Conservation (phyloP, 495 filamentous ascomycete genomes). For the Aspergillus funiculosus region DNA sequence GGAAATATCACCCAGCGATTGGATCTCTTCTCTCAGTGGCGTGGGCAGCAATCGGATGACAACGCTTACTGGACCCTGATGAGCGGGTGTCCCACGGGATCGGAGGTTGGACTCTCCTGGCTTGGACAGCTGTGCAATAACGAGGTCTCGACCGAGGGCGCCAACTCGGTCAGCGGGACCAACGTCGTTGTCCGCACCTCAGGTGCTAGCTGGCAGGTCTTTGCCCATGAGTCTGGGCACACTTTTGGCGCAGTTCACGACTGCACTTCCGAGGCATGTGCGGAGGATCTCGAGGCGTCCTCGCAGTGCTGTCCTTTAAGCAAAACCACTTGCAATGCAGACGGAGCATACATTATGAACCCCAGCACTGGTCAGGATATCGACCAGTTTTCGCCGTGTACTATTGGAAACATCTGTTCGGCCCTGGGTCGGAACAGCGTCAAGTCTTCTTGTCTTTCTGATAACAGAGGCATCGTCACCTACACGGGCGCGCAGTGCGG, state of each 20-base stretch:
- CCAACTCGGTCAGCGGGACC: slow-evolving; percentile 70
- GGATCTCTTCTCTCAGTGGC: slow-evolving; percentile 84
- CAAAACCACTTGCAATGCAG: slow-evolving; percentile 64
- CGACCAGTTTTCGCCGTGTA: slow-evolving; percentile 76
- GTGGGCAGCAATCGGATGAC: slow-evolving; percentile 62
- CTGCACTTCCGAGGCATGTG: slow-evolving; percentile 66
- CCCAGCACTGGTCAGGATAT: slow-evolving; percentile 71
- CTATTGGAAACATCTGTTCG: slow-evolving; percentile 92
- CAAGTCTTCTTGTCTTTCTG: slow-evolving; percentile 66
- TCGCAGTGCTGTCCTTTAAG: slow-evolving; percentile 87
- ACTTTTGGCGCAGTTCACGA: slow-evolving; percentile 97
- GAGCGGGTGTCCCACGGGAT: slow-evolving; percentile 74
- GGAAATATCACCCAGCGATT: slow-evolving; percentile 70
- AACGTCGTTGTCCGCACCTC: slow-evolving; percentile 84
- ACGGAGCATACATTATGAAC: slow-evolving; percentile 86
- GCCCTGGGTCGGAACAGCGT: slow-evolving; percentile 76
- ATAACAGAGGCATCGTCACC: slow-evolving; percentile 80
- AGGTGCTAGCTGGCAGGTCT: slow-evolving; percentile 84
- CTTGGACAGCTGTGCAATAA: slow-evolving; percentile 77
- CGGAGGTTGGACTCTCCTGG: slow-evolving; percentile 93
- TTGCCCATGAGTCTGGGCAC: slow-evolving; percentile 93
- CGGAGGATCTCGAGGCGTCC: slow-evolving; percentile 49
- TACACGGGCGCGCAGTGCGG: slow-evolving; percentile 84
- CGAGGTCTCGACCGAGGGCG: slow-evolving; percentile 43
- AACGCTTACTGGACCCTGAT: slow-evolving; percentile 94